Evolutionary conservation across 2,329 filamentous ascomycete genomes (phyloP), one percentile per base, ranked within the genome.

Genomic region (Venturia aucupariae): DNA sequence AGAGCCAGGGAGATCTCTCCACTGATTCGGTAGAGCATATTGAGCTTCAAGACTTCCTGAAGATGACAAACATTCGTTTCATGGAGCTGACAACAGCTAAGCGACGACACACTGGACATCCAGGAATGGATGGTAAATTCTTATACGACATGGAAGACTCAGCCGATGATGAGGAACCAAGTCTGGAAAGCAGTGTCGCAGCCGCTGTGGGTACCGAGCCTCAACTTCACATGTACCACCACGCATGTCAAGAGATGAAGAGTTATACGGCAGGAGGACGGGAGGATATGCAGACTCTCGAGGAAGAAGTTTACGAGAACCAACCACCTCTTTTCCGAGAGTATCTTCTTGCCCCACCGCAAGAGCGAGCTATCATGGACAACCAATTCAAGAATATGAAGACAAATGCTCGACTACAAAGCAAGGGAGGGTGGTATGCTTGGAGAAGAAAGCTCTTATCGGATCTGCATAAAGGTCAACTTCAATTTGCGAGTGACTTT

Each of bases 11-110:
- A 54, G 69, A 78, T 30, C 76, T 80, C 61, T 74, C 77, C 6
- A 82, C 85, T n/a, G 80, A 80, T 3, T 71, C 71, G 15, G 81
- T 82, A 24, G 83, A 87, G 32, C 82, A 81, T 27, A 92, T 96
- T 63, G 89, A 92, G 57, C 81, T 99, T 3, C 91, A 96, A 69
- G 90, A 96, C 63, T 99, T 99, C 76, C 79, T 99, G 55, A 90
- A 95, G 67, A 87, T 96, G 86, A 97, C 93, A 2, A 95, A 90
- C 66, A 96, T 99, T 71, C 90, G 92, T 63, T 99, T 99, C 77
- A 97, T 99, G 90, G 94, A 99, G 73, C 81, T 99, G 61, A 96
- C 89, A n/a, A 96, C 93, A 0, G 97, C 92, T 1, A 97, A 97
- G 74, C 83, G 93, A 68, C 84, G 94, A 64, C 89, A 95, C 70